A percentile compares a stretch with the other conserved stretches of the same genome.
These are phyloP conservation scores for Fraxinus angustifolia DNA, from an alignment of 305 asterid species.

Conservation along the genomic window DNA sequence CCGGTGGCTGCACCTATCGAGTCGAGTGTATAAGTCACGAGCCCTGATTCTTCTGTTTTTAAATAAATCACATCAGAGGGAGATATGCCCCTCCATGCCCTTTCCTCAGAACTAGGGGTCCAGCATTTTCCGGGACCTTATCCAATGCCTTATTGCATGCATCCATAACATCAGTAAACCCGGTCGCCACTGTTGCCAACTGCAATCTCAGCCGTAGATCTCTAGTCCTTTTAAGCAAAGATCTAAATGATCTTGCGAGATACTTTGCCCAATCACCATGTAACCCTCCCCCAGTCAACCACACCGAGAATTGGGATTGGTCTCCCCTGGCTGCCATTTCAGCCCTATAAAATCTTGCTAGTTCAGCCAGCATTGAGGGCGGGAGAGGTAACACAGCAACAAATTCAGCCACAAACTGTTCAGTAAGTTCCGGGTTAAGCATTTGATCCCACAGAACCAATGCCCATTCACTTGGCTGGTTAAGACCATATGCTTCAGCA, in stretches of 20 bases:
- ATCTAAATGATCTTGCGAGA: conserved; percentile 78
- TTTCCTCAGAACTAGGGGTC: conserved; percentile 92
- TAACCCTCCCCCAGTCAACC: conserved; percentile 93
- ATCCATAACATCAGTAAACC: conserved; percentile 62
- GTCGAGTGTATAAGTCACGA: neutral
- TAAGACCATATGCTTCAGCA: conserved; percentile 94
- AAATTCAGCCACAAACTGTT: conserved; percentile 87
- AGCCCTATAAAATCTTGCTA: conserved; percentile 79
- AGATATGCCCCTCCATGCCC: conserved; percentile 98
- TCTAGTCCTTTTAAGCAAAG: conserved; percentile 74
- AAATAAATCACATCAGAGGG: conserved; percentile 68
- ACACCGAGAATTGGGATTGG: conserved; percentile 87
- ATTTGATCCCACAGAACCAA: conserved; percentile 95
- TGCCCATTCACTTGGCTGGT: conserved; percentile 98
- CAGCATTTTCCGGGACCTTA: conserved; percentile 92
- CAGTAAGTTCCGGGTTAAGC: conserved; percentile 88
- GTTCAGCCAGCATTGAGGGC: conserved; percentile 85
- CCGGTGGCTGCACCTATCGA: neutral
- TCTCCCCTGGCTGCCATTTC: conserved; percentile 95
- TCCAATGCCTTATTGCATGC: conserved; percentile 69
- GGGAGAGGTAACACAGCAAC: conserved; percentile 92
- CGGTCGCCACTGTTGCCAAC: conserved; percentile 77
- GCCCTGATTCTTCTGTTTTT: neutral
- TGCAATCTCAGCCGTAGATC: conserved; percentile 68
- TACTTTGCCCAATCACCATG: conserved; percentile 94